phyloP scores from a whole-genome alignment of 805 yeast genomes.

The Tetrapisispora nanseiensis region DNA sequence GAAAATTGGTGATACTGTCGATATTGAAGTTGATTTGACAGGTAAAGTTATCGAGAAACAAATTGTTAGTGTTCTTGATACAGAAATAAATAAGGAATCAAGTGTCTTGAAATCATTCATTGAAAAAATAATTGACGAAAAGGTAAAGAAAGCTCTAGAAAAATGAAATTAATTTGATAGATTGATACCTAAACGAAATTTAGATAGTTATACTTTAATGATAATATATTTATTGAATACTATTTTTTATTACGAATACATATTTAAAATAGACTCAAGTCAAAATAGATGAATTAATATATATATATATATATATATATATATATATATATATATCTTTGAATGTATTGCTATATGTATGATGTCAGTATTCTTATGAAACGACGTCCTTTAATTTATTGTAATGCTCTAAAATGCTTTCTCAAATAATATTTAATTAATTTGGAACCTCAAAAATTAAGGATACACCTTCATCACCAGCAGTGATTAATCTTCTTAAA shows the following conservation, averaged over 20 bases:
- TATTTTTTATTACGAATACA: too few species aligned
- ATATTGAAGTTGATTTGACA: slow-evolving; percentile 89
- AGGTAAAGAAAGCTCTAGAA: slow-evolving; percentile 21
- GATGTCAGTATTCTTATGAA: too few species aligned
- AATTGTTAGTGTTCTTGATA: slow-evolving; percentile 47
- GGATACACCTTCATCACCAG: slow-evolving; percentile 95
- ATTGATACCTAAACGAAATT: neutral
- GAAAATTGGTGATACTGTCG: slow-evolving; percentile 53
- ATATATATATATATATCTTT: too few species aligned
- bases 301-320: too few species aligned
- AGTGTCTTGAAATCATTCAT: slow-evolving; percentile 45
- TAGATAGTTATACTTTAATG: neutral
- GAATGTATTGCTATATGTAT: too few species aligned
- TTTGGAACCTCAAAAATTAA: slow-evolving; percentile 47
- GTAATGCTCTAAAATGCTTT: neutral
- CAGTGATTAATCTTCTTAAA: slow-evolving; percentile 59
- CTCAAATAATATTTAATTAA: slow-evolving; percentile 4
- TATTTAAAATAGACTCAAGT: too few species aligned
- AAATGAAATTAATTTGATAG: slow-evolving; percentile 1
- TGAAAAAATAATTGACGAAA: slow-evolving; percentile 37
- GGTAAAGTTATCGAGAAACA: slow-evolving; percentile 90
- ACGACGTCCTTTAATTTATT: neutral
- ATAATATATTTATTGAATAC: too few species aligned
- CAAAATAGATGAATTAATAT: neutral
- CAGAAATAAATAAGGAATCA: slow-evolving; percentile 40